phyloP scores from a whole-genome alignment of 2,329 filamentous ascomycete genomes.

The Hypoxylon sp. region DNA sequence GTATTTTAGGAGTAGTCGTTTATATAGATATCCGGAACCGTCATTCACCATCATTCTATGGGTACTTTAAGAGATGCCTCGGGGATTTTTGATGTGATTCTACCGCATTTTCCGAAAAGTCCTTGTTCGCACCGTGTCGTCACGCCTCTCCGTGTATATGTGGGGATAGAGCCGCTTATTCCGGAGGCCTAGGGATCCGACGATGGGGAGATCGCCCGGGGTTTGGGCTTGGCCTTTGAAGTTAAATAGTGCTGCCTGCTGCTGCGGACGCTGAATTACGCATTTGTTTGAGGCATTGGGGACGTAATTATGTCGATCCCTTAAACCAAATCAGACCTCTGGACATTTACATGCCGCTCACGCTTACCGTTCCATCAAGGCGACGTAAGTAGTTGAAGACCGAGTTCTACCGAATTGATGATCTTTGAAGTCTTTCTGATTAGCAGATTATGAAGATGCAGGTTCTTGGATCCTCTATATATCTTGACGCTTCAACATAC shows the following conservation, averaged over 20 bases:
- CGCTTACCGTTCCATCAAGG: too few species aligned
- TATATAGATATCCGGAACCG: constrained; percentile 13
- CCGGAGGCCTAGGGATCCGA: constrained; percentile 30
- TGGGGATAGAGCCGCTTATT: background rate
- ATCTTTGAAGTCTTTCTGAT: too few species aligned
- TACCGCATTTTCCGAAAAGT: background rate
- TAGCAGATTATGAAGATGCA: too few species aligned
- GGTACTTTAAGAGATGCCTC: background rate
- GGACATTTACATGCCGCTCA: too few species aligned
- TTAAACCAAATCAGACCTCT: too few species aligned
- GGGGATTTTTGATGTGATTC: background rate
- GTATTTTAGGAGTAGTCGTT: background rate
- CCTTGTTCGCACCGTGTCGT: background rate
- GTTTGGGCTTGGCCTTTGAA: background rate
- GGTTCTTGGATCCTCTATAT: too few species aligned
- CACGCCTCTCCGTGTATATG: background rate
- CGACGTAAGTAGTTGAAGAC: too few species aligned
- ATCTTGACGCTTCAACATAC: too few species aligned
- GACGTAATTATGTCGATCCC: too few species aligned
- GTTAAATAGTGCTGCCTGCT: constrained; percentile 4
- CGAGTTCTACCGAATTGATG: too few species aligned
- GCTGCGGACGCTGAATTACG: background rate
- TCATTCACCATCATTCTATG: background rate
- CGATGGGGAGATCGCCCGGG: background rate
- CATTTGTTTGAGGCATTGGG: too few species aligned